Conservation (phyloP, 441 rosid genomes). For the Adansonia madagascariensis region DNA sequence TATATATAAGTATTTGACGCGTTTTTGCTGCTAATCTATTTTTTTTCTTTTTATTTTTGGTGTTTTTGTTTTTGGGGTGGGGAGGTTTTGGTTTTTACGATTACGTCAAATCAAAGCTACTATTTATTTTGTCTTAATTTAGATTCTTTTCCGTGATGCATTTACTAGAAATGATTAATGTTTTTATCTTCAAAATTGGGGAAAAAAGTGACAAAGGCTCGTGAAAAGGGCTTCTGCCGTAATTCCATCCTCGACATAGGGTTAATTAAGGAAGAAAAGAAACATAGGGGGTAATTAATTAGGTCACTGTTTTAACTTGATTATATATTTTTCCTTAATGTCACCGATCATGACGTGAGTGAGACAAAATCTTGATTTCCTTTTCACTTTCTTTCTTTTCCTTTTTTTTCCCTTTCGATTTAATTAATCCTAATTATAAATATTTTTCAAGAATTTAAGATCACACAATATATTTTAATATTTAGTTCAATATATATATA, state of each 20-base stretch:
- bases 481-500: too few species aligned
- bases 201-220: conserved; percentile 32
- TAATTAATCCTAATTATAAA: neutral
- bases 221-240: conserved; percentile 32
- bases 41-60: neutral
- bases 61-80: too few species aligned
- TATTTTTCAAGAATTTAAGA: too few species aligned
- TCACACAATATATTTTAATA: too few species aligned
- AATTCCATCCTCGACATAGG: conserved; percentile 12
- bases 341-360: neutral
- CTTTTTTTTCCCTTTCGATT: neutral
- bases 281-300: neutral
- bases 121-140: conserved; percentile 14
- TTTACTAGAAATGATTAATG: conserved; percentile 24
- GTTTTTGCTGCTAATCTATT: neutral
- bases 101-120: neutral
- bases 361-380: conserved; percentile 20
- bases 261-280: neutral
- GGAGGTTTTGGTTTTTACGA: neutral
- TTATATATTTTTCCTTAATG: neutral
- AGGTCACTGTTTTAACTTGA: neutral
- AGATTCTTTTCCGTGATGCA: conserved; percentile 37
- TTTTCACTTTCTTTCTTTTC: neutral
- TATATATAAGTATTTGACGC: conserved; percentile 12
- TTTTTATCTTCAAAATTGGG: neutral